These are phyloP conservation scores for Fonsecaea monophora DNA, from an alignment of 2,329 filamentous ascomycete genomes.

Conservation along the genomic window DNA sequence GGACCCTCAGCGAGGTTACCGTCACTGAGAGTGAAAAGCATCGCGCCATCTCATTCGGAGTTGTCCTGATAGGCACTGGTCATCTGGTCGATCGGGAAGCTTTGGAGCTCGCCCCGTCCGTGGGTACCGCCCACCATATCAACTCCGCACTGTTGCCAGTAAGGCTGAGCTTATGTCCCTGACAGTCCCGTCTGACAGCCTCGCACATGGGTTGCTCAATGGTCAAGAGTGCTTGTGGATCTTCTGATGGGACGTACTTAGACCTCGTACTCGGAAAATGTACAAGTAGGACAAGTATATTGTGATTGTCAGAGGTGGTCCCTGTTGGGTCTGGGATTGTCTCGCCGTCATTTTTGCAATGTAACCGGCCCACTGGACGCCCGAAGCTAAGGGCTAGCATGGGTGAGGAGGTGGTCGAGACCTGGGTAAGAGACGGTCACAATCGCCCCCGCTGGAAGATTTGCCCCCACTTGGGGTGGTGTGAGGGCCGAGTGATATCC, in stretches of 20 bases:
- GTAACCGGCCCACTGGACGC: too few species aligned
- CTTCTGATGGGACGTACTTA: not conserved
- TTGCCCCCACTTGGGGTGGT: not conserved
- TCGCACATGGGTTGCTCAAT: not conserved
- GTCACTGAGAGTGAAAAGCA: not conserved
- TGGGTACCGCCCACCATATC: not conserved
- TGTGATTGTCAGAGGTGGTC: too few species aligned
- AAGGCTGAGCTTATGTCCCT: not conserved
- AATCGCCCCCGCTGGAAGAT: not conserved
- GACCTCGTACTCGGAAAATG: too few species aligned
- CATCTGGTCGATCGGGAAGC: not conserved
- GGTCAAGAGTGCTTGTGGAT: not conserved
- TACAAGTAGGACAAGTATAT: too few species aligned
- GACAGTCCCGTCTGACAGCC: not conserved
- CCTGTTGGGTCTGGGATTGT: too few species aligned
- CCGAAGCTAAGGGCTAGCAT: too few species aligned
- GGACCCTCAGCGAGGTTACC: not conserved
- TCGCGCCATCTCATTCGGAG: not conserved
- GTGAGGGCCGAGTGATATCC: not conserved
- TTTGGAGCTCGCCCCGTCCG: not conserved
- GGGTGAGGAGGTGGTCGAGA: too few species aligned
- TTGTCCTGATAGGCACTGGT: not conserved
- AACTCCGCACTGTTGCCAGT: not conserved
- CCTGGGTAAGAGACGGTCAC: too few species aligned
- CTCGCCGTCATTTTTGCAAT: too few species aligned